These are phyloP conservation scores for Clarireedia monteithiana DNA, from an alignment of 2,329 filamentous ascomycete genomes.

Conservation along the genomic window DNA sequence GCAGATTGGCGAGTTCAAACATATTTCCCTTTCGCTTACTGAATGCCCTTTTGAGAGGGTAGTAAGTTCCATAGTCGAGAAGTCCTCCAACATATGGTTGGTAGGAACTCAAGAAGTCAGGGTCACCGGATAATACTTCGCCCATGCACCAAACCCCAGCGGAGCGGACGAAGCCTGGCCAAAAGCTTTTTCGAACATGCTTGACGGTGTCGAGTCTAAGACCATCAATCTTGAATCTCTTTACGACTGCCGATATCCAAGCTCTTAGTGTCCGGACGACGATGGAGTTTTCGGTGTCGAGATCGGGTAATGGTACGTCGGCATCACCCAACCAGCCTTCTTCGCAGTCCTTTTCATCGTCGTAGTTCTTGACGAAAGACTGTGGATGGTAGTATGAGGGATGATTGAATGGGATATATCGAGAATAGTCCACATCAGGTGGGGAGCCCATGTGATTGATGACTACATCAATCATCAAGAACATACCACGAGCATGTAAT, in stretches of 20 bases:
- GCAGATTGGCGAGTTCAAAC: slow-evolving; percentile 26
- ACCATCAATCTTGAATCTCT: slow-evolving; percentile 39
- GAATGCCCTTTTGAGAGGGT: slow-evolving; percentile 12
- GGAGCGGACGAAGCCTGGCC: slow-evolving; percentile 42
- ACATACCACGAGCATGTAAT: slow-evolving; percentile 46
- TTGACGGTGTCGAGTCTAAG: slow-evolving; percentile 41
- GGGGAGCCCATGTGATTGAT: slow-evolving; percentile 23
- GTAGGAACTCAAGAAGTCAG: slow-evolving; percentile 33
- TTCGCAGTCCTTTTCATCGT: slow-evolving; percentile 2
- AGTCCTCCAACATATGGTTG: slow-evolving; percentile 45
- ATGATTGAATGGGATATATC: slow-evolving; percentile 22
- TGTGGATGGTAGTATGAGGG: slow-evolving; percentile 30
- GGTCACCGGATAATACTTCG: slow-evolving; percentile 46
- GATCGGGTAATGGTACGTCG: slow-evolving; percentile 1
- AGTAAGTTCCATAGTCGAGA: slow-evolving; percentile 47
- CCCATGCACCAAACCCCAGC: slow-evolving; percentile 51
- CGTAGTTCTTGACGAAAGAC: slow-evolving; percentile 15
- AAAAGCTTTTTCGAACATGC: slow-evolving; percentile 42
- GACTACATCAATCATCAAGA: slow-evolving; percentile 39
- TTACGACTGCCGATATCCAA: slow-evolving; percentile 32
- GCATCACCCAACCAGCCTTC: slow-evolving; percentile 6
- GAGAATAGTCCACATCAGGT: slow-evolving; percentile 9
- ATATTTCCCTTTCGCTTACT: slow-evolving; percentile 15
- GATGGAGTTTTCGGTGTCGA: slow-evolving; percentile 21
- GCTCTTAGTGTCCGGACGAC: slow-evolving; percentile 32